Evolutionary conservation across 768 basidiomycete species (phyloP), one percentile per base, ranked within the genome.

Genomic region (Rhodotorula taiwanensis): DNA sequence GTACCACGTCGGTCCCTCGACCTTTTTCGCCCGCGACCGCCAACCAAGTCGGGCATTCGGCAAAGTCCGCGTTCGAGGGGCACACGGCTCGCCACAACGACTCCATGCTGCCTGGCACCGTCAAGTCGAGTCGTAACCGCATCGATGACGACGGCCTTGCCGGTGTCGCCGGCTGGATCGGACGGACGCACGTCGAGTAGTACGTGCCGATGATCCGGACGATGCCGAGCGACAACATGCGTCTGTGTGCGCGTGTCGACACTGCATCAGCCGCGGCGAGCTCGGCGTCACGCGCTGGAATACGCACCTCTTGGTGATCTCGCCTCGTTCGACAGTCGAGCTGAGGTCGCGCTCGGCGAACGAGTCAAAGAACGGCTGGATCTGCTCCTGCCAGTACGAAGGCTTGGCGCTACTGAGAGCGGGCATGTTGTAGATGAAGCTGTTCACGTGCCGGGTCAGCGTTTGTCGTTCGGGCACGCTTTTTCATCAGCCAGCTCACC

Each of bases 141-240:
- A 53, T 53, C n/a, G 25, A 16, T 16, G 36, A 9, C 11, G 53
- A n/a, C 2, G 68, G 60, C 8, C 60, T 60, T 25, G 64, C 42
- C 13, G 60, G 64, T 14, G 60, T n/a, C 1, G 53, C 16, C 14
- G 41, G 54, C 0, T 58, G 62, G 21, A 51, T 4, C 3, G 62
- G 47, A 9, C n/a, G 21, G 14, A 64, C 18, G 50, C 50, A 69
- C 20, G 36, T 57, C 28, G 59, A 55, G 25, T 34, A n/a, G 60
- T 70, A 70, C 13, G 68, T 56, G 1, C 68, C 68, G 55, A 70
- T 47, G 44, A 70, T 49, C 28, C 68, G 64, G 31, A 61, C 65
- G 53, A 66, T 43, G 5, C 68, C 68, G 36, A 62, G 52, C 15
- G 68, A 39, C 33, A 70, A 60, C 39, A 70, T 61, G 42, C 64